Conservation (phyloP, 371 early-diverging fungal species). For the Nematocida sp. region DNA sequence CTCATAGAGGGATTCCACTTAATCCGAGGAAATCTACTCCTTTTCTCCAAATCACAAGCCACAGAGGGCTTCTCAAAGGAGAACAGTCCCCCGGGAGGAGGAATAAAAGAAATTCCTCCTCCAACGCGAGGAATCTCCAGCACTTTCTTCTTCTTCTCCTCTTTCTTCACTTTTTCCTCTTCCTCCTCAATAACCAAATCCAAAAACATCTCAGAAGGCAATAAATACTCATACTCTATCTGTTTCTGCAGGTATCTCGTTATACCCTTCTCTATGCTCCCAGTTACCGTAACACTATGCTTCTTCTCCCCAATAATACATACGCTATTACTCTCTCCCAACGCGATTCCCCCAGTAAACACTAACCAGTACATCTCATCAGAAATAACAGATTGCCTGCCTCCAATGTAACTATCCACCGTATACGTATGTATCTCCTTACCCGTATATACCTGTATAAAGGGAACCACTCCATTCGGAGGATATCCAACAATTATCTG, state of each 20-base stretch:
- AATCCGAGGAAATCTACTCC: slow-evolving; percentile 30
- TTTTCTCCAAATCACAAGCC: too few relatives aligned
- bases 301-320: not conserved
- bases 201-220: slow-evolving; percentile 26
- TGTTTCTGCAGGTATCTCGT: slow-evolving; percentile 36
- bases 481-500: slow-evolving; percentile 41
- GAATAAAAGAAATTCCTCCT: too few relatives aligned
- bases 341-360: slow-evolving; percentile 12
- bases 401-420: not conserved
- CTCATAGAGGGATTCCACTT: slow-evolving; percentile 12
- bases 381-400: slow-evolving; percentile 4
- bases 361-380: slow-evolving; percentile 41
- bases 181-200: slow-evolving; percentile 33
- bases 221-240: not conserved
- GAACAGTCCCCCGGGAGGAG: too few relatives aligned
- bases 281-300: not conserved
- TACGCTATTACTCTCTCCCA: not conserved
- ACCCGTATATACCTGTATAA: not conserved
- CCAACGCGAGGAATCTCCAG: too few relatives aligned
- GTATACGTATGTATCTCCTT: not conserved
- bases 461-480: not conserved
- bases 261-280: slow-evolving; percentile 3
- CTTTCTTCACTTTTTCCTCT: not conserved
- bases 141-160: too few relatives aligned
- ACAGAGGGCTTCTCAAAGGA: too few relatives aligned